Percentiles rank a stretch among this genome's conserved stretches.
Conservation (phyloP, 495 filamentous ascomycete genomes). For the Podospora conica region DNA sequence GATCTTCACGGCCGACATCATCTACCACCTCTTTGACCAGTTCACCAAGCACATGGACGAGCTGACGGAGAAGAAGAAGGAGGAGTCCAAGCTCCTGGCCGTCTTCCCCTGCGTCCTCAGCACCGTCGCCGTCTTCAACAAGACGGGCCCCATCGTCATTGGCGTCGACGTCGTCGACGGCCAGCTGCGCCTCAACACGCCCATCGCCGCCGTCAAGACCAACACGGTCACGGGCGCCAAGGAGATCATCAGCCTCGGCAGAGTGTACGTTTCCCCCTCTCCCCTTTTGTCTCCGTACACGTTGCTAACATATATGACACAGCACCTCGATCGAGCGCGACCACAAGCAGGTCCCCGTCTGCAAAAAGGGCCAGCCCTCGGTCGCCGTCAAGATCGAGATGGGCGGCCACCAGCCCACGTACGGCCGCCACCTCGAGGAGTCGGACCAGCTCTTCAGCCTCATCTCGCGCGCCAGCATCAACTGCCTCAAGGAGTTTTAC, state of each 20-base stretch:
- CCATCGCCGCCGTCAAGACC: slow-evolving; percentile 74
- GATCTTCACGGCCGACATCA: slow-evolving; percentile 98
- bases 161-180: slow-evolving; percentile 95
- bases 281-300: slow-evolving; percentile 16
- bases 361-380: slow-evolving; percentile 93
- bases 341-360: slow-evolving; percentile 84
- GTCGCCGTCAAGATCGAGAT: slow-evolving; percentile 96
- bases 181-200: slow-evolving; percentile 75
- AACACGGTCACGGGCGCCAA: slow-evolving; percentile 73
- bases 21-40: slow-evolving; percentile 95
- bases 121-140: slow-evolving; percentile 95
- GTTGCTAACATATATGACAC: background rate
- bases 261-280: slow-evolving; percentile 71
- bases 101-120: slow-evolving; percentile 93
- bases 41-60: slow-evolving; percentile 92
- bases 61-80: slow-evolving; percentile 83
- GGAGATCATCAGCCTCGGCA: slow-evolving; percentile 76
- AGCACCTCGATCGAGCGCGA: slow-evolving; percentile 94
- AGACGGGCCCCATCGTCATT: slow-evolving; percentile 91
- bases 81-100: slow-evolving; percentile 88
- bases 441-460: slow-evolving; percentile 80
- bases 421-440: slow-evolving; percentile 94
- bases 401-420: slow-evolving; percentile 87
- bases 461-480: slow-evolving; percentile 82
- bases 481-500: slow-evolving; percentile 95